Evolutionary conservation across 352 stramenopile genomes (phyloP), one percentile per base, ranked within the genome.

Genomic region (Thalassiosira exigua): DNA sequence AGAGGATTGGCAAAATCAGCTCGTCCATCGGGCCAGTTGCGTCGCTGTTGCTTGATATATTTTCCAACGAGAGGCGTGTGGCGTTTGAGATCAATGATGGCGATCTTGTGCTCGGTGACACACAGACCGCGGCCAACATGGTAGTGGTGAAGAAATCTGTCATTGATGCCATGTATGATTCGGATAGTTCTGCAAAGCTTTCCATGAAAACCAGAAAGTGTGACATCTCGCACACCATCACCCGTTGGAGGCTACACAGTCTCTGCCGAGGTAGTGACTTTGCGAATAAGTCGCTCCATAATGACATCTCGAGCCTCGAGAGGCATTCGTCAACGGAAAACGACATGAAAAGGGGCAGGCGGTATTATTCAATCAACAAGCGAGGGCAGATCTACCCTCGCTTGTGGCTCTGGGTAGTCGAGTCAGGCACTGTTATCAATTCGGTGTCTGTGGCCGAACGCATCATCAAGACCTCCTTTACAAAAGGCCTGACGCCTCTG

Each of bases 331-430:
- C 41, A 2, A 75, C 61, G 1, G 29, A 29, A 26, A 29, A 51
- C 51, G 60, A 75, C 56, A 26, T 46, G 12, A 53, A 22, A 26
- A 68, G 26, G 42, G 61, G 46, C 21, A 75, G 56, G 19, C 39
- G 39, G n/a, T 17, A 48, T 17, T 69, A 68, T n/a, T 69, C 53
- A 59, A 69, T 75, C 33, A 73, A 68, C 26, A 41, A 50, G 7
- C 59, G 65, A 42, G 21, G 19, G 17, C 24, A 69, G 59, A 56
- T 69, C 21, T 70, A 57, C 30, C 62, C 62, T 39, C 36, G 62
- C n/a, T 36, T 80, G 4, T 80, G 62, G 71, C 22, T 76, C 4
- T 76, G 62, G 71, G 64, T 57, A 50, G 59, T 67, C 22, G 71
- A 80, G 30, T 74, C 26, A 19, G 53, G 56, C 48, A 22, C 61